Base-by-base conservation (phyloP, 805 yeast genomes). In the Candida vartiovaarae region DNA sequence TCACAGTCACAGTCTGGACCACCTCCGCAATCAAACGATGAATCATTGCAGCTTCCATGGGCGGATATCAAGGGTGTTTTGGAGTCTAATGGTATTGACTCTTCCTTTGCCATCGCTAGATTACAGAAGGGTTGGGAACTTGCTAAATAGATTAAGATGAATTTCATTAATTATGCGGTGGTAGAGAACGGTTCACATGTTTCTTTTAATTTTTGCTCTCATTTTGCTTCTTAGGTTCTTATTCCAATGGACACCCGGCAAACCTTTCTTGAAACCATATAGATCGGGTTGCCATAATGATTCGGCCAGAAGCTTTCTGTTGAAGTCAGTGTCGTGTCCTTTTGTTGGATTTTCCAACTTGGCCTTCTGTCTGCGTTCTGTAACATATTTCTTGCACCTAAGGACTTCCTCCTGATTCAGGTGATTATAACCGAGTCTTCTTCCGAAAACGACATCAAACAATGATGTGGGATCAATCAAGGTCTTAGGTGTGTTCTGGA, bases 381-480 rank as follows among this genome's bases (percentile, higher is more conserved):
- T 68, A 10, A 91, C 97, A 61, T 82, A 90, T 53, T 76, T 76
- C 39, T 95, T 73, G 56, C 96, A 84, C 53, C 80, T 75, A 48
- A 76, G 72, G 39, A 91, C 79, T 60, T 91, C 96, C 35, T 80
- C 87, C 57, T 90, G 96, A 2, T 90, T 79, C 24, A 87, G 63
- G 49, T 81, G 81, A 23, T 86, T 89, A 56, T 80, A 80, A 0
- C 87, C 83, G 25, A 81, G 76, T 39, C 82, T 72, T 45, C 80
- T 80, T 54, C 81, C 81, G 65, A 83, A 90, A 51, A 95, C 85
- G 33, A 80, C 71, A 47, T 82, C 89, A 55, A 89, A 72, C 38
- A 89, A 66, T 5, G 65, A 62, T 50, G 81, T 79, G 3, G 93
- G 89, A 60, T 89, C 84, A 4, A 85, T 54, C 15, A 86, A 54